Evolutionary conservation across 2,329 filamentous ascomycete species (phyloP).

Genomic region (Hortaea sp.): DNA sequence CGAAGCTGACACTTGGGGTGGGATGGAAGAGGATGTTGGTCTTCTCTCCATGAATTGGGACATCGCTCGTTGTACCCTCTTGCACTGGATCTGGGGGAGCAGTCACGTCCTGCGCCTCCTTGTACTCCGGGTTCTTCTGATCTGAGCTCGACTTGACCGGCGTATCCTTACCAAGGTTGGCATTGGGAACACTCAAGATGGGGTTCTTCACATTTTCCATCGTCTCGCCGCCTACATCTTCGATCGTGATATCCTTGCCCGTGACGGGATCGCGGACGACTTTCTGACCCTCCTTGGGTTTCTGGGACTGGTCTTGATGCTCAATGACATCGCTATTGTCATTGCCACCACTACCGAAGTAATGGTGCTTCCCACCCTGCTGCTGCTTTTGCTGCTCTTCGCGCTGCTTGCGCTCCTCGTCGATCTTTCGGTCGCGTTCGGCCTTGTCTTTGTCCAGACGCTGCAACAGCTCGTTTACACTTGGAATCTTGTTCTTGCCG

Average conservation of each 20-base stretch:
- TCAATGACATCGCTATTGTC: constrained; percentile 29
- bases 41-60: constrained; percentile 92
- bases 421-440: constrained; percentile 61
- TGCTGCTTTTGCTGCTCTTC: constrained; percentile 43
- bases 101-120: constrained; percentile 74
- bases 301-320: constrained; percentile 38
- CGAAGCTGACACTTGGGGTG: constrained; percentile 79
- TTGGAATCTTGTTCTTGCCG: constrained; percentile 73
- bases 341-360: constrained; percentile 14
- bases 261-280: constrained; percentile 80
- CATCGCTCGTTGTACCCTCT: constrained; percentile 75
- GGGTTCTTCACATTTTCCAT: constrained; percentile 64
- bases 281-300: constrained; percentile 40
- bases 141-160: constrained; percentile 59
- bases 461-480: constrained; percentile 73
- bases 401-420: constrained; percentile 52
- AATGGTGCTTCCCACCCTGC: too few relatives aligned
- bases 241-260: constrained; percentile 74
- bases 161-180: constrained; percentile 68
- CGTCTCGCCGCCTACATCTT: constrained; percentile 64
- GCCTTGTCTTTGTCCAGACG: constrained; percentile 71
- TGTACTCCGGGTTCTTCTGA: constrained; percentile 72
- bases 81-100: constrained; percentile 81
- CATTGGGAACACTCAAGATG: constrained; percentile 74
- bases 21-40: constrained; percentile 95